These are phyloP conservation scores for Cymbidium sinense DNA, from an alignment of 106 monocot species.

Conservation along the genomic window DNA sequence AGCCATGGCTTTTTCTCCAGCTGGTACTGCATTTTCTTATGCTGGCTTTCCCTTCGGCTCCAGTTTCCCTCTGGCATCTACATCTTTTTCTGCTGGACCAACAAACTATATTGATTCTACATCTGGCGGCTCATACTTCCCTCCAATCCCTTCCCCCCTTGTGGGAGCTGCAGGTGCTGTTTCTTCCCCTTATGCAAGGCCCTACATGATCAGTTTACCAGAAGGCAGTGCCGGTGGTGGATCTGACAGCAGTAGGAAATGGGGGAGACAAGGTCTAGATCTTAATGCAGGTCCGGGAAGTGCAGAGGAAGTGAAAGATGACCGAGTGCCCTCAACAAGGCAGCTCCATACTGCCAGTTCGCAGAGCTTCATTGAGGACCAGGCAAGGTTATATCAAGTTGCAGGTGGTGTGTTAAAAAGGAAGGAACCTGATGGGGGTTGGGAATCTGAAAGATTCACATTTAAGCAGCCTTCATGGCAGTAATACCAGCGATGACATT, in stretches of 20 bases:
- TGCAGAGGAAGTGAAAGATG: slow-evolving; percentile 58
- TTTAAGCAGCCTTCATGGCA: slow-evolving; percentile 63
- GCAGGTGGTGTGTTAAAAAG: slow-evolving; percentile 42
- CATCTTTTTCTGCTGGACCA: slow-evolving; percentile 39
- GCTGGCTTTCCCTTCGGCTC: slow-evolving; percentile 60
- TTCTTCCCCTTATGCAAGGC: slow-evolving; percentile 42
- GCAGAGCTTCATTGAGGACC: slow-evolving; percentile 60
- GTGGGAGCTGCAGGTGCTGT: slow-evolving; percentile 28
- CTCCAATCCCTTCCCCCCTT: slow-evolving; percentile 41
- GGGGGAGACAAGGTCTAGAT: slow-evolving; percentile 61
- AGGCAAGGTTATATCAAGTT: slow-evolving; percentile 46
- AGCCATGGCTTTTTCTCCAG: slow-evolving; percentile 51
- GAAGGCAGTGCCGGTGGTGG: slow-evolving; percentile 41
- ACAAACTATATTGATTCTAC: slow-evolving; percentile 46
- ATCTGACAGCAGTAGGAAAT: slow-evolving; percentile 49
- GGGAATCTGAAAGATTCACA: slow-evolving; percentile 47
- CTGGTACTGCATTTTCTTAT: slow-evolving; percentile 58
- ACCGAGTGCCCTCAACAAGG: slow-evolving; percentile 32
- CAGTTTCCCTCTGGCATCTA: slow-evolving; percentile 46
- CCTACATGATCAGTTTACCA: slow-evolving; percentile 45
- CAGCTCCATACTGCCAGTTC: slow-evolving; percentile 37
- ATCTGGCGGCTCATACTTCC: slow-evolving; percentile 30
- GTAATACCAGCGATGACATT: slow-evolving; percentile 10
- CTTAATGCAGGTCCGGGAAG: slow-evolving; percentile 82
- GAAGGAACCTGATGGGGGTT: slow-evolving; percentile 58